phyloP scores from a whole-genome alignment of 257 asterid species.

The Pogostemon cablin region DNA sequence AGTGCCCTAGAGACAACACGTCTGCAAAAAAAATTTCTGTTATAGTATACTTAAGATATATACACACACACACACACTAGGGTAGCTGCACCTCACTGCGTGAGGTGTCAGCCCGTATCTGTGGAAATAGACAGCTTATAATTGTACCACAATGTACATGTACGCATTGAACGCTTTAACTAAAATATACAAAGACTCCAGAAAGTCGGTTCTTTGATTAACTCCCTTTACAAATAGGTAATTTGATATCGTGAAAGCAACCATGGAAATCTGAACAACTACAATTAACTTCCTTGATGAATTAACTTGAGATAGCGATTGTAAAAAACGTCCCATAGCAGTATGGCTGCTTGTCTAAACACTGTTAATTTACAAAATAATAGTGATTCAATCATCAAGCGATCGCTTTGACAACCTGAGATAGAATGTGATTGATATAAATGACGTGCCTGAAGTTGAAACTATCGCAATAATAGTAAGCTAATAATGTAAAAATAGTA shows the following conservation, averaged over 20 bases:
- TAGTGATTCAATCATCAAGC: conserved; percentile 73
- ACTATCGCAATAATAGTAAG: conserved; percentile 58
- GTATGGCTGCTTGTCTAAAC: conserved; percentile 88
- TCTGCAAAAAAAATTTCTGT: too few species aligned
- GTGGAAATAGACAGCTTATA: too few species aligned
- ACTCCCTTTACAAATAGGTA: conserved; percentile 74
- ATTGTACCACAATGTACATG: too few species aligned
- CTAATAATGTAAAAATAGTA: neutral
- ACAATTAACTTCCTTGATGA: conserved; percentile 71
- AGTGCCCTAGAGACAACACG: too few species aligned
- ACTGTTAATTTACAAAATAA: conserved; percentile 86
- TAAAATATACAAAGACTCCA: conserved; percentile 69
- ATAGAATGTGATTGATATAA: conserved; percentile 58
- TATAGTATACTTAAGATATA: too few species aligned
- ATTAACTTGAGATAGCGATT: conserved; percentile 63
- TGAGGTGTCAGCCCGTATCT: too few species aligned
- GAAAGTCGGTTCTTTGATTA: conserved; percentile 59
- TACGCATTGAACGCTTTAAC: too few species aligned
- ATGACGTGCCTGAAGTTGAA: conserved; percentile 58
- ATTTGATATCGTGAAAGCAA: conserved; percentile 70
- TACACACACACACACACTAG: too few species aligned
- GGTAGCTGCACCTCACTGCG: too few species aligned
- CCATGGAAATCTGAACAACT: conserved; percentile 70
- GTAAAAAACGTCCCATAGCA: conserved; percentile 78
- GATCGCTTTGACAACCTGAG: conserved; percentile 92